Base-by-base conservation (phyloP, 1,284 basidiomycete genomes). In the Trametes sp. region DNA sequence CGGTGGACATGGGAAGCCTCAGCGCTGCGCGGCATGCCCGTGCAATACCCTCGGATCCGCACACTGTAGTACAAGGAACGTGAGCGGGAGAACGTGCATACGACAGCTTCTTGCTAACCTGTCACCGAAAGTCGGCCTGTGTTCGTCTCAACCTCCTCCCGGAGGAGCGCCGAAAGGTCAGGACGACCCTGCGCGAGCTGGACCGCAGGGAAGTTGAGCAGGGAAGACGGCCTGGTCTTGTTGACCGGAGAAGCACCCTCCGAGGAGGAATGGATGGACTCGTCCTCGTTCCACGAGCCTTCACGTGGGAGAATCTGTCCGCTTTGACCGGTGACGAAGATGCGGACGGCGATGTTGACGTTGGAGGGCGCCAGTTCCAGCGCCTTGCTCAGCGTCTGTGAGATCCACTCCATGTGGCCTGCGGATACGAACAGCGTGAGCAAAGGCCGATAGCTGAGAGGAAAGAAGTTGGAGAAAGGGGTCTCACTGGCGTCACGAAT, bases 1-100 rank as follows among this genome's bases (percentile, higher is more conserved):
- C 75, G 6, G 76, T 74, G 2, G 79, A 77, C 14, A 77, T 70
- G 0, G 76, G 74, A 45, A 78, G 75, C 11, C 78, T 71, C 51
- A 85, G 64, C 5, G 78, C 79, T 9, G 58, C 58, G 3, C 83
- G 78, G 16, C 81, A 80, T 23, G 74, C 65, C 29, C 73, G 70
- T 0, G 80, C 75, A 48, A 86, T 64, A 14, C 75, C 71, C 26
- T 77, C 70, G 0, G 84, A 81, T 11, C 84, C 84, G 54, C 83
- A 85, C 0, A 86, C 84, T 85, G 62, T 1, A 51, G 4, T 23
- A 19, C 19, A 31, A 46, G 29, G n/a, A n/a, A n/a, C n/a, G n/a
- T n/a, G n/a, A n/a, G n/a, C n/a, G n/a, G n/a, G n/a, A n/a, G n/a
- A n/a, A n/a, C n/a, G n/a, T n/a, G n/a, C n/a, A n/a, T n/a, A n/a